Base-by-base conservation (phyloP, 2,329 filamentous ascomycete species). In the Talaromyces islandicus region DNA sequence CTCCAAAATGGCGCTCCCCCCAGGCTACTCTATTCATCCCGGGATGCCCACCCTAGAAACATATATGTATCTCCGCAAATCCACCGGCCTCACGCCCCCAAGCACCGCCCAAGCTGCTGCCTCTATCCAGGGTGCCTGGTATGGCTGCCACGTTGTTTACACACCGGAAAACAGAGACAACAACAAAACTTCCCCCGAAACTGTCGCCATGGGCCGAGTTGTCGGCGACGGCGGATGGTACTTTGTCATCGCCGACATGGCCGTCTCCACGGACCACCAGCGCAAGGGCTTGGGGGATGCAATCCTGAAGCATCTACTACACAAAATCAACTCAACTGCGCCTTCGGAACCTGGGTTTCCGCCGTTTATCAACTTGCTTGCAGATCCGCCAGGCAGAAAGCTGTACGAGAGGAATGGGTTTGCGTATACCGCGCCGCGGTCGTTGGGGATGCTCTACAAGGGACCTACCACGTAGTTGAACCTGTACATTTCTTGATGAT, bases 151-250 rank as follows among this genome's bases (percentile, higher is more conserved):
- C 65, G 65, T 79, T 56, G 69, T 69, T 1, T 70, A 71, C 61
- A 61, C 38, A 27, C 27, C 48, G 4, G 48, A 52, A 1, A 10
- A 52, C 12, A 2, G 19, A 2, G 48, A 52, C 3, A 10, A 52
- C 12, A 2, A 29, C 4, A 2, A 29, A n/a, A 24, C 25, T 11
- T 24, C 51, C 4, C 64, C 60, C n/a, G 54, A 53, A 9, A 58
- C 66, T 0, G 72, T 83, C 6, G 80, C 71, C 0, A 83, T 83
- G 81, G 81, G 80, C 54, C 76, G 81, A 21, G 71, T 83, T 27
- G 71, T 82, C 59, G 78, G 80, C 12, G 81, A 83, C 62, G 80
- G 81, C 7, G 77, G 77, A 6, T 80, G 81, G 71, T 82, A 83
- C 64, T 81, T 83, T 57, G 70, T 77, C 50, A 73, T 83, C 55